These are phyloP conservation scores for Phytophthora sojae DNA, from an alignment of 352 stramenopile species.

Conservation along the genomic window DNA sequence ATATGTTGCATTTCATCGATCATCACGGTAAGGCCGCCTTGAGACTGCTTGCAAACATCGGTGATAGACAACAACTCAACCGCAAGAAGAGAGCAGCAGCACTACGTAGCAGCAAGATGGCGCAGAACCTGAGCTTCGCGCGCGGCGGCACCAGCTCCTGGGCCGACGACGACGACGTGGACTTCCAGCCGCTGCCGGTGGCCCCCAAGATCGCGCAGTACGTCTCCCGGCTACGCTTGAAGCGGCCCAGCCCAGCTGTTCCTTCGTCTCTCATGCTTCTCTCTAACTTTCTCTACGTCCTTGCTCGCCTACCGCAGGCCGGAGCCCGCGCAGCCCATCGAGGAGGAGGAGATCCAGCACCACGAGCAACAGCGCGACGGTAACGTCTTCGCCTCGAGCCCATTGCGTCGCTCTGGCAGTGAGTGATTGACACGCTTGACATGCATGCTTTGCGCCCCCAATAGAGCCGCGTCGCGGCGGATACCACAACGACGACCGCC, in stretches of 20 bases:
- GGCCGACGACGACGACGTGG: constrained; percentile 83
- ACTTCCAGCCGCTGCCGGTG: constrained; percentile 56
- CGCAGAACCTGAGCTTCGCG: constrained; percentile 67
- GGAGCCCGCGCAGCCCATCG: constrained; percentile 44
- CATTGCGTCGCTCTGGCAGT: neutral
- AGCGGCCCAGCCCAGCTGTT: neutral
- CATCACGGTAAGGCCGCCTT: neutral
- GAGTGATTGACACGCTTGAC: constrained; percentile 9
- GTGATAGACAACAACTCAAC: constrained; percentile 24
- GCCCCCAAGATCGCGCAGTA: constrained; percentile 57
- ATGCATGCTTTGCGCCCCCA: constrained; percentile 1
- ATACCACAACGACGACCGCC: constrained; percentile 15
- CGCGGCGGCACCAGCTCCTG: constrained; percentile 67
- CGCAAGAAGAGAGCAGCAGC: constrained; percentile 9
- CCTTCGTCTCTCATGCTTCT: constrained; percentile 3
- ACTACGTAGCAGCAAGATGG: constrained; percentile 36
- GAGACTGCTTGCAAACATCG: neutral
- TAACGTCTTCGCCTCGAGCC: constrained; percentile 10
- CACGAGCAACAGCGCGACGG: constrained; percentile 41
- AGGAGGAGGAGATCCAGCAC: constrained; percentile 49
- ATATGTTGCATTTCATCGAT: neutral
- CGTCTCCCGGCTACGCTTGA: constrained; percentile 7
- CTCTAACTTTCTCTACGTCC: constrained; percentile 3
- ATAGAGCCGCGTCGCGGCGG: constrained; percentile 31
- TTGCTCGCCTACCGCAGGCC: constrained; percentile 18